Base-by-base conservation (phyloP, 2,329 filamentous ascomycete species). In the Colletotrichum gigasporum region DNA sequence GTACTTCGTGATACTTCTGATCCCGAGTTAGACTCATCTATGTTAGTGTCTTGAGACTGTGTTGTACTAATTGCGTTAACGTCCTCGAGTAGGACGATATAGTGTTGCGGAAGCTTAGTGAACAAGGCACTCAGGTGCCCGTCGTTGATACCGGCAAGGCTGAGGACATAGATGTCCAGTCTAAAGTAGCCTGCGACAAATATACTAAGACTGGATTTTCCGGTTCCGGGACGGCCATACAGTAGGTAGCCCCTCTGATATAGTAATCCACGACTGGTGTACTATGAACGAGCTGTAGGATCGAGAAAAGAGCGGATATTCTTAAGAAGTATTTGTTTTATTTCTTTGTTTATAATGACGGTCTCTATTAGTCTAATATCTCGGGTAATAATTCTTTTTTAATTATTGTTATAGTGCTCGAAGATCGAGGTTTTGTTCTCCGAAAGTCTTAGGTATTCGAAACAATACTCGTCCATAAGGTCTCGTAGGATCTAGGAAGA, bases 41-140 rank as follows among this genome's bases (percentile, higher is more conserved):
- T 22, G 11, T 53, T 7, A 20, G 22, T 2, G 7, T 8, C 34
- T 12, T 14, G 12, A n/a, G 34, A 39, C 26, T 55, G 55, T 6
- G 30, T 35, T 14, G 57, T 65, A 28, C 68, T 54, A 14, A 65
- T 67, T 30, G 73, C 73, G 56, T 82, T 74, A 35, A 76, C 77
- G 56, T 81, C 78, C 63, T 81, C 76, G n/a, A 81, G 66, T 3
- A 81, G 71, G 12, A 81, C 72, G 18, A 81, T 66, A 59, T 73
- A 80, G 48, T 73, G 73, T 5, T 69, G 67, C 10, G 74, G 75
- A n/a, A 81, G 71, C 11, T 69, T 62, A 2, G 69, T 57, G 41
- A 80, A 76, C 4, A 76, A 63, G 1, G 55, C 62, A 16, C 74
- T 72, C 0, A 80, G 69, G 5, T 51, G 69, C n/a, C 65, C 55